phyloP scores from a whole-genome alignment of 148 eudicot genomes.

The Spergularia bocconei region DNA sequence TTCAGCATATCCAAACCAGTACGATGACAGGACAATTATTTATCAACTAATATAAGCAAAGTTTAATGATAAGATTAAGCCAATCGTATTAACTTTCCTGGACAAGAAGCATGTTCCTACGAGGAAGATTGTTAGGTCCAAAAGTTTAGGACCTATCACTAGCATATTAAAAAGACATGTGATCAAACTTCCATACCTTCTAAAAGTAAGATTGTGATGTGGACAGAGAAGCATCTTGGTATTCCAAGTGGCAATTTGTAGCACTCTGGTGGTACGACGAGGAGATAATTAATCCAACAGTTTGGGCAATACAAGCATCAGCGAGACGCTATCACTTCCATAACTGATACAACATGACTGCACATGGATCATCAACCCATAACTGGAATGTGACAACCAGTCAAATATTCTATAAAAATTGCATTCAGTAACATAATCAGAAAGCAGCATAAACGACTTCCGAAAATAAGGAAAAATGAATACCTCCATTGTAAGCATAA shows the following conservation, averaged over 20 bases:
- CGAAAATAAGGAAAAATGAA: background rate
- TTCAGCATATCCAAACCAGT: background rate
- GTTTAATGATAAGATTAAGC: background rate
- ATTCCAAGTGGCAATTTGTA: constrained; percentile 16
- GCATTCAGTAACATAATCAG: background rate
- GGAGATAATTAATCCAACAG: constrained; percentile 9
- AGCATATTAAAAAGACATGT: constrained; percentile 21
- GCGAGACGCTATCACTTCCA: constrained; percentile 27
- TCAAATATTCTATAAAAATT: constrained; percentile 1
- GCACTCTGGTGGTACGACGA: constrained; percentile 12
- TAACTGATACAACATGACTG: constrained; percentile 25
- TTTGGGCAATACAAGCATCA: constrained; percentile 17
- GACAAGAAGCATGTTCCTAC: constrained; percentile 15
- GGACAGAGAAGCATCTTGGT: constrained; percentile 14
- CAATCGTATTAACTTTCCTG: constrained; percentile 1
- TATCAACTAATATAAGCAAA: background rate
- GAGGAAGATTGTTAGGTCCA: constrained; percentile 16
- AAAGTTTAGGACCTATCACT: constrained; percentile 13
- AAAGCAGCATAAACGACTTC: constrained; percentile 6
- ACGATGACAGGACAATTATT: background rate
- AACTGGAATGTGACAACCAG: constrained; percentile 16
- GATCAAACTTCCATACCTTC: constrained; percentile 17
- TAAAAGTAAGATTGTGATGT: constrained; percentile 24
- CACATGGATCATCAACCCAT: constrained; percentile 30
- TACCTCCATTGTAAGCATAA: background rate